These are phyloP conservation scores for Ophiostoma ulmi DNA, from an alignment of 2,329 filamentous ascomycete genomes.

Conservation along the genomic window DNA sequence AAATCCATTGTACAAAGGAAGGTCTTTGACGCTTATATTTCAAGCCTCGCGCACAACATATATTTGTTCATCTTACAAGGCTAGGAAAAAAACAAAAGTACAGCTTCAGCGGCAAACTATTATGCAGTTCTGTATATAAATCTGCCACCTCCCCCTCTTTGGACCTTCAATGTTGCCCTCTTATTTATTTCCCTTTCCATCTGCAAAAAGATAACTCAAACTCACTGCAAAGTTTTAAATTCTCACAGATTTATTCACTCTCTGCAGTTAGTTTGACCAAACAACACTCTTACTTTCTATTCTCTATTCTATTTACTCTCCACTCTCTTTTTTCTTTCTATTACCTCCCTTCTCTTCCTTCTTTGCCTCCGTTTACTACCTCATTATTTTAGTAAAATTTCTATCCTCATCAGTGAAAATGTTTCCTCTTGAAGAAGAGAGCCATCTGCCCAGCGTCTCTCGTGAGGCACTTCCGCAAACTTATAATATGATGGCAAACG, in stretches of 20 bases:
- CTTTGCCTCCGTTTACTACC: too few species aligned
- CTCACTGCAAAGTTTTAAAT: too few species aligned
- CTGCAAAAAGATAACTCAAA: background rate
- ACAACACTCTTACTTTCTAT: background rate
- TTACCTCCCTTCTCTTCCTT: too few species aligned
- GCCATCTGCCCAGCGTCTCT: background rate
- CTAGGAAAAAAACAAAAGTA: too few species aligned
- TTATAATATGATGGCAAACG: background rate
- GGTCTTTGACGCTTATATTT: too few species aligned
- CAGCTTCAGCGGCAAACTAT: background rate
- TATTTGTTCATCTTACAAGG: too few species aligned
- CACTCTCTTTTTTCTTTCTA: background rate
- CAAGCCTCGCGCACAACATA: too few species aligned
- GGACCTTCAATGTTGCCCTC: background rate
- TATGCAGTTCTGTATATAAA: background rate
- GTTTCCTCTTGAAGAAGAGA: background rate
- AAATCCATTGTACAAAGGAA: too few species aligned
- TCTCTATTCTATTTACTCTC: background rate
- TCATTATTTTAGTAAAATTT: too few species aligned
- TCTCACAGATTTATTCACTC: background rate
- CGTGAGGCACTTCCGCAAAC: background rate
- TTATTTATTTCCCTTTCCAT: background rate
- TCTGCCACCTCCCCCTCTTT: background rate
- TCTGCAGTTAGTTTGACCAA: background rate
- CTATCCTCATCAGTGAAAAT: background rate